These are phyloP conservation scores for Danielia reshetovae DNA, from an alignment of 805 yeast species.

Conservation along the genomic window DNA sequence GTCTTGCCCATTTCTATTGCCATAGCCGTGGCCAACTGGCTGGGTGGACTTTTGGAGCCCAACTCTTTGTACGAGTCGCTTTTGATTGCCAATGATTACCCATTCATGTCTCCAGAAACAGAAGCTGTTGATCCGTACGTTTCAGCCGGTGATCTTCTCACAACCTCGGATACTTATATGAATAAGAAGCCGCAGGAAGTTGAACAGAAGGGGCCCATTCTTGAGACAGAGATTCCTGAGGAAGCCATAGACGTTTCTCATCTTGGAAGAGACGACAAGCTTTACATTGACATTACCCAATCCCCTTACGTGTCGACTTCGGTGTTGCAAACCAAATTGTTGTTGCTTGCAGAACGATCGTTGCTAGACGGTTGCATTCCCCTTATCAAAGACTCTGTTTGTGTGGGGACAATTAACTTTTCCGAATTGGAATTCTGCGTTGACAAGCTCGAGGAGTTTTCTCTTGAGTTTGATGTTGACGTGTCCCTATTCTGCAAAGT, in stretches of 20 bases:
- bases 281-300: constrained; percentile 34
- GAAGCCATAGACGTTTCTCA: no score
- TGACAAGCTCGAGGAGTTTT: constrained; percentile 37
- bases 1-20: constrained; percentile 55
- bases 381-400: constrained; percentile 30
- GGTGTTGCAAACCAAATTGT: constrained; percentile 31
- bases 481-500: constrained; percentile 26
- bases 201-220: not conserved
- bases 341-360: constrained; percentile 35
- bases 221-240: not conserved
- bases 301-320: constrained; percentile 31
- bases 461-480: constrained; percentile 15
- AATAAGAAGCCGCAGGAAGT: not conserved
- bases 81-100: constrained; percentile 46
- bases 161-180: constrained; percentile 15
- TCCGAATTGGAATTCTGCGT: constrained; percentile 51
- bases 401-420: constrained; percentile 46
- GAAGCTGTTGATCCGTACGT: constrained; percentile 32
- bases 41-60: constrained; percentile 49
- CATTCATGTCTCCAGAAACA: constrained; percentile 45
- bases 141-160: constrained; percentile 34
- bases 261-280: constrained; percentile 7
- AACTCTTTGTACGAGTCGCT: constrained; percentile 48
- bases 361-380: constrained; percentile 54
- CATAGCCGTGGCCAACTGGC: constrained; percentile 55